Percentiles rank a stretch among this genome's conserved stretches.
Conservation (phyloP, 2,329 filamentous ascomycete species). For the Cladophialophora bantiana region DNA sequence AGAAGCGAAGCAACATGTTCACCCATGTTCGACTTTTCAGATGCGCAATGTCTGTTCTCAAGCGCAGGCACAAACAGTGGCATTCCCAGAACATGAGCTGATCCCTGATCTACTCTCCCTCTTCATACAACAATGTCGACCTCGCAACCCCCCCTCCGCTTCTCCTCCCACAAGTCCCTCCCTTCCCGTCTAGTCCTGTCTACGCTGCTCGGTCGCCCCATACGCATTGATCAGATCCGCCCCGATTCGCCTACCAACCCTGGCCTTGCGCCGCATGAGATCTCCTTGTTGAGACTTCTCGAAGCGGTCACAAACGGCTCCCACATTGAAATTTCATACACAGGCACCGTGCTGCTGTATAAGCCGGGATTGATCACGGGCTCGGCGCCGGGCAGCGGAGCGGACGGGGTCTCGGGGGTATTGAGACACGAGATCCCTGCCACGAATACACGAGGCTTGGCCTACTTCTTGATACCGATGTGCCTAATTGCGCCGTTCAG, state of each 20-base stretch:
- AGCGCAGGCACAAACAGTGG: conserved; percentile 7
- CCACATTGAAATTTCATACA: conserved; percentile 94
- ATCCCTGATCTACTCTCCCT: neutral
- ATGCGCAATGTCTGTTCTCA: neutral
- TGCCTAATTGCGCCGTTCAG: conserved; percentile 92
- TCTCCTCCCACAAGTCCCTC: conserved; percentile 84
- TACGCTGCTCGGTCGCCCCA: conserved; percentile 85
- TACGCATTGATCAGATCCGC: conserved; percentile 94
- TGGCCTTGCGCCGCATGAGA: conserved; percentile 88
- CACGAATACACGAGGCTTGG: conserved; percentile 79
- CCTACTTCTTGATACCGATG: conserved; percentile 89
- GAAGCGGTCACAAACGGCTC: conserved; percentile 95
- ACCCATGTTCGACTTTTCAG: neutral
- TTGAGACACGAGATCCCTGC: conserved; percentile 81
- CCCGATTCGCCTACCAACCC: conserved; percentile 83
- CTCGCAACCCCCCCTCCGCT: conserved; percentile 66
- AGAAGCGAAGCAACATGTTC: conserved; percentile 4
- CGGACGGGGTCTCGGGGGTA: conserved; percentile 69
- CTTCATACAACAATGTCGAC: conserved; percentile 45
- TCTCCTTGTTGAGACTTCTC: conserved; percentile 93
- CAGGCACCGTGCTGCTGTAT: conserved; percentile 90
- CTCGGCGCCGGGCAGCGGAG: conserved; percentile 76
- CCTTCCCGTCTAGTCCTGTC: conserved; percentile 84
- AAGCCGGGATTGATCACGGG: conserved; percentile 92
- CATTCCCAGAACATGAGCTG: conserved; percentile 7